These are phyloP conservation scores for Ogataea polymorpha DNA, from an alignment of 805 yeast genomes.

Conservation along the genomic window DNA sequence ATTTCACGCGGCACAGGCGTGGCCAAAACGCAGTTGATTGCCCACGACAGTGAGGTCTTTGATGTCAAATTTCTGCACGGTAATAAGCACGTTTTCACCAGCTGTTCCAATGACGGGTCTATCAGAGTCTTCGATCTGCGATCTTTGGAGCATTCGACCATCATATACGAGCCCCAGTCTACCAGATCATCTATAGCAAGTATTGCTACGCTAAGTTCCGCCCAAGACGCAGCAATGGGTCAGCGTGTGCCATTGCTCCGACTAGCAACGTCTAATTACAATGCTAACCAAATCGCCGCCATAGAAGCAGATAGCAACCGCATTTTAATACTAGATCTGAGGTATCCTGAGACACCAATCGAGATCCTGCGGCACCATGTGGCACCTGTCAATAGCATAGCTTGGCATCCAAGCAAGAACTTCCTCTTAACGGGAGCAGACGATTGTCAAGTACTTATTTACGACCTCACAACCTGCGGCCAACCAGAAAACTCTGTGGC, in stretches of 20 bases:
- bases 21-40: constrained; percentile 91
- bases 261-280: constrained; percentile 73
- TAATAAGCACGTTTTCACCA: constrained; percentile 75
- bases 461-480: constrained; percentile 46
- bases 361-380: constrained; percentile 65
- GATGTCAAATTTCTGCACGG: constrained; percentile 84
- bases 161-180: constrained; percentile 76
- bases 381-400: constrained; percentile 65
- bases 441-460: constrained; percentile 68
- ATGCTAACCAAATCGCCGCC: constrained; percentile 81
- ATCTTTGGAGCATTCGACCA: constrained; percentile 88
- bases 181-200: constrained; percentile 10
- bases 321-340: constrained; percentile 72
- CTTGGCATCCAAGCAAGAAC: constrained; percentile 81
- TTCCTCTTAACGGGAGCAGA: constrained; percentile 62
- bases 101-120: constrained; percentile 94
- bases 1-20: constrained; percentile 52
- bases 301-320: constrained; percentile 67
- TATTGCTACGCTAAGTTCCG: background rate
- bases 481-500: constrained; percentile 19
- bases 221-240: constrained; percentile 8
- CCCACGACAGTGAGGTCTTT: constrained; percentile 93
- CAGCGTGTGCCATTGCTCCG: constrained; percentile 63
- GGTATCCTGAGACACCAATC: constrained; percentile 84
- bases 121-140: constrained; percentile 89